Evolutionary conservation across 2,329 filamentous ascomycete genomes (phyloP).

Genomic region (Xylaria polymorpha): DNA sequence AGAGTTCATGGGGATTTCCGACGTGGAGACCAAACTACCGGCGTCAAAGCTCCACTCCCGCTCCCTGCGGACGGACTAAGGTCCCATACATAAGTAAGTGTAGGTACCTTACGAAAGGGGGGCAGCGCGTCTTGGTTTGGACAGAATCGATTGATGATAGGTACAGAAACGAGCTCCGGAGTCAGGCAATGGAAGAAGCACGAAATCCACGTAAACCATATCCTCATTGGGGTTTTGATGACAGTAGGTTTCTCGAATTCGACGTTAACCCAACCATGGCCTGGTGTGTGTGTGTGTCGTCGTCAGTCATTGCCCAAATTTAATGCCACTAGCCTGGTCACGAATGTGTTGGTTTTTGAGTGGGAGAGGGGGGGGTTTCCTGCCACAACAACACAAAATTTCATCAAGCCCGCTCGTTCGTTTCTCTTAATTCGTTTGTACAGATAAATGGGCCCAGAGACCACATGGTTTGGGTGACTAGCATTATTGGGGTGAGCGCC

Average conservation of each 20-base stretch:
- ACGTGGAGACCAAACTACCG: conserved; percentile 29
- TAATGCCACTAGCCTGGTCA: not conserved
- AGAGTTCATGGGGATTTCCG: conserved; percentile 7
- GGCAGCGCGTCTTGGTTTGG: not conserved
- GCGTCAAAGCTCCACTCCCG: conserved; percentile 29
- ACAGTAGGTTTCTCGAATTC: conserved; percentile 1
- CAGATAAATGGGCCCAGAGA: not conserved
- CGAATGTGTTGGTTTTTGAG: not conserved
- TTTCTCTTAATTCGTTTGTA: not conserved
- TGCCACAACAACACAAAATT: not conserved
- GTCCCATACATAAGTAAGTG: conserved; percentile 8
- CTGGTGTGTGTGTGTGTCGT: not conserved
- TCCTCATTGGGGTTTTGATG: conserved; percentile 8
- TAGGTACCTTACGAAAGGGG: not conserved
- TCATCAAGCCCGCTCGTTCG: not conserved
- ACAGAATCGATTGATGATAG: conserved; percentile 5
- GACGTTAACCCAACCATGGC: not conserved
- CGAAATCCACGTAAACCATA: conserved; percentile 9
- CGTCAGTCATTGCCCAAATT: not conserved
- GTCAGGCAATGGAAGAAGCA: conserved; percentile 20
- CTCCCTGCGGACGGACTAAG: conserved; percentile 10
- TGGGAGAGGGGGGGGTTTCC: too few relatives aligned
- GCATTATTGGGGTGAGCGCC: not conserved
- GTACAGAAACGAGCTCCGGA: conserved; percentile 15
- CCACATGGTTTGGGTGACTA: not conserved